Base-by-base conservation (phyloP, 805 yeast species). In the Spathaspora hagerdaliae region DNA sequence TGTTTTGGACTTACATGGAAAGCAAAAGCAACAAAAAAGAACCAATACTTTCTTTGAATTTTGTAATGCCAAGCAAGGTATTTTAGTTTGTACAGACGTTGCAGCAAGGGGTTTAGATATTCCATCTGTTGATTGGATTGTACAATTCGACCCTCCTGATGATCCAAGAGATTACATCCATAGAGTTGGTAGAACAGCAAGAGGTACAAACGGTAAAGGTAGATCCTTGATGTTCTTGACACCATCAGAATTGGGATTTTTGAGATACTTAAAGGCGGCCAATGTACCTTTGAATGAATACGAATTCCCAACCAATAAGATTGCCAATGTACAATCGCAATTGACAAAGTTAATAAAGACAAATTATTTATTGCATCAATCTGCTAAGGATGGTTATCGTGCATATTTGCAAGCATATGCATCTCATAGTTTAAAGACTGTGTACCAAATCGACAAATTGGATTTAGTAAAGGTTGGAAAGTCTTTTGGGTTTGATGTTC, bases 61-160 rank as follows among this genome's bases (percentile, higher is more conserved):
- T 69, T 89, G 98, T 74, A 94, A 94, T 59, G 98, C 99, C 48
- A 90, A 85, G 57, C 87, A 84, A 61, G 99, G 99, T 40, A 91
- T 87, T 38, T 69, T 94, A 58, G 77, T 94, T 45, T 94, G 98
- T 72, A 94, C 99, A 0, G 99, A 94, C 68, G 99, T 94, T 55
- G 99, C 99, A 31, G 99, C 99, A 19, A 84, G 99, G 77, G 99
- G 99, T 24, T 80, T 94, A 54, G 99, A 94, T 74, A 94, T 94
- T 56, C 99, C 99, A 44, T 85, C 95, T 27, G 99, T 94, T 45
- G 99, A 95, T 73, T 94, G 99, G 99, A 94, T 94, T 60, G 86
- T 94, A 53, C 99, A 94, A 74, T 94, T 89, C 61, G 99, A 94
- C 67, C 99, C 99, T 45, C 99, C 99, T 65, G 99, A 94, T 84